Percentiles rank a stretch among this genome's conserved stretches.
Conservation (phyloP, 2,329 filamentous ascomycete species). For the Fusarium ambrosium region DNA sequence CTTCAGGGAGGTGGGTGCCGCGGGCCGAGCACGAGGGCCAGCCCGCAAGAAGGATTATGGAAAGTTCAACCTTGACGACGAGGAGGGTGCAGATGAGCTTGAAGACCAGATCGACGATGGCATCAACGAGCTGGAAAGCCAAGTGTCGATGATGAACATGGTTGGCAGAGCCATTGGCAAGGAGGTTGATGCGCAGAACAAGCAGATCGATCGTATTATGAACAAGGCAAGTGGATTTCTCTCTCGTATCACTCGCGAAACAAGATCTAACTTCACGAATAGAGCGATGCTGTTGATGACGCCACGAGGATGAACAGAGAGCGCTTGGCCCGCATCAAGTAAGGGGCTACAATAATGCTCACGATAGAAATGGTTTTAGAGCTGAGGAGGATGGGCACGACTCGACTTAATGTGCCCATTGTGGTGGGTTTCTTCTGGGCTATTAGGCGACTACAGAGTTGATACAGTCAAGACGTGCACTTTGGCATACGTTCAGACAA, state of each 20-base stretch:
- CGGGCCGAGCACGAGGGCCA: conserved; percentile 48
- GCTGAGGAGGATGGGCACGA: conserved; percentile 4
- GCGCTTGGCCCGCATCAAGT: conserved; percentile 73
- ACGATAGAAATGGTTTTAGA: conserved; percentile 19
- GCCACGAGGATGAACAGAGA: conserved; percentile 84
- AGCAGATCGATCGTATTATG: conserved; percentile 79
- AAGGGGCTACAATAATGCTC: conserved; percentile 21
- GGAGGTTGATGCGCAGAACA: conserved; percentile 84
- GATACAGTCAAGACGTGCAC: conserved; percentile 10
- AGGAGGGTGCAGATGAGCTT: conserved; percentile 65
- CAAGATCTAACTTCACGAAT: conserved; percentile 48
- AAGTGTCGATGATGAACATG: conserved; percentile 78
- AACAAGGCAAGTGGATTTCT: conserved; percentile 71
- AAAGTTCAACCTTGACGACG: conserved; percentile 85
- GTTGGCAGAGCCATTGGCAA: conserved; percentile 80
- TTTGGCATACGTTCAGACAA: conserved; percentile 3
- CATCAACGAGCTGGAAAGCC: conserved; percentile 76
- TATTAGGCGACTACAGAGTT: not conserved
- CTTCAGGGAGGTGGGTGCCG: conserved; percentile 58
- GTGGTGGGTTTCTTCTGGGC: not conserved
- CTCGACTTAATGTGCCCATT: conserved; percentile 20
- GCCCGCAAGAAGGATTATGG: conserved; percentile 58
- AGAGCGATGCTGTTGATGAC: conserved; percentile 88
- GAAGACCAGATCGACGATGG: conserved; percentile 69
- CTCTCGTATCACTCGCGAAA: not conserved